Evolutionary conservation across 164 flowering plant species (phyloP), one percentile per base, ranked within the genome.

Genomic region (Berberis thunbergii): DNA sequence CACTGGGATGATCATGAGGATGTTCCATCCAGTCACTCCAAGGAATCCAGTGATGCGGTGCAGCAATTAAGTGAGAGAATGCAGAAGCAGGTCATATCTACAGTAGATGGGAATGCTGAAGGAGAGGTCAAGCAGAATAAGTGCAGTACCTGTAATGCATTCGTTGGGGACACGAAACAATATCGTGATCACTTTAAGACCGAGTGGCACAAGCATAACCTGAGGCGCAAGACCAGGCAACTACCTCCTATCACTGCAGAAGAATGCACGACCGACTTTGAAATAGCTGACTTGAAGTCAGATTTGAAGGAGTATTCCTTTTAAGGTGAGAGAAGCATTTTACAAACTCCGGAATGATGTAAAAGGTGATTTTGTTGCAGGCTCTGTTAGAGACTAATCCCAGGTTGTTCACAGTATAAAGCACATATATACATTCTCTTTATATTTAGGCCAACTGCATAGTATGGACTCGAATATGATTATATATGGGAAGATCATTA

Each of bases 201-300:
- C 46, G 97, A 94, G 0, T 91, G 97, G 99, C 99, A 94, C 76
- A 94, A 89, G 75, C 99, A 94, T 67, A 94, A 94, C 70, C 60
- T 94, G 5, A 82, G 64, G 78, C 83, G 97, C 49, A 94, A 94
- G 77, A 91, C 93, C 40, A 74, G 80, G 70, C 85, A 91, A 60
- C 97, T 91, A 39, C 88, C 96, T 68, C 97, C 99, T 11, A 82
- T 94, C 41, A 64, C 89, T 7, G 86, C 81, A 2, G 96, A 87
- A 66, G 99, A 91, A 70, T 91, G 95, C 75, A 42, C 70, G 76
- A 77, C 83, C 55, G 96, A 85, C 54, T 2, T 87, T 73, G 99
- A 86, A 64, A 46, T 91, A 3, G 78, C 59, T 3, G 89, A 84
- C 72, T 58, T 76, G 2, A 86, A 71, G 72, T 57, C 75, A 46